A percentile compares a stretch with the other conserved stretches of the same genome.
Conservation (phyloP, 2,329 filamentous ascomycete species). For the Fusarium neocosmosporiellum region DNA sequence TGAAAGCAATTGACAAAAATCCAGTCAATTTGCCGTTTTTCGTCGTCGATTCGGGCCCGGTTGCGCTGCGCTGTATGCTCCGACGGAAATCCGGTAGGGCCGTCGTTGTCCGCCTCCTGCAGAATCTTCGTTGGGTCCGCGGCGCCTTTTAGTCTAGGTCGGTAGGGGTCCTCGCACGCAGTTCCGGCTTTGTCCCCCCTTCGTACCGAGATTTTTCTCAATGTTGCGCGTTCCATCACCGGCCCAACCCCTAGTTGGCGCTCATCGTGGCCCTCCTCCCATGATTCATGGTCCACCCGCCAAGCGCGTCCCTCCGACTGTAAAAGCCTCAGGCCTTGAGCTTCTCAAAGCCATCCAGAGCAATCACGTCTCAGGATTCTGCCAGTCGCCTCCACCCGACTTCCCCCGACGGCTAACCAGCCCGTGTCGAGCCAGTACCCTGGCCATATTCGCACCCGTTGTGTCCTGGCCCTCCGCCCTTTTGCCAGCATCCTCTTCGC, state of each 20-base stretch:
- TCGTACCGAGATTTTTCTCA: conserved; percentile 44
- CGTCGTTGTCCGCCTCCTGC: conserved; percentile 41
- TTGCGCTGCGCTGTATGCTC: not conserved
- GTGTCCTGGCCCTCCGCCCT: conserved; percentile 21
- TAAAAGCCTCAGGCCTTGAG: conserved; percentile 50
- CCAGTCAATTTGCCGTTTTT: not conserved
- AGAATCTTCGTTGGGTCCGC: conserved; percentile 31
- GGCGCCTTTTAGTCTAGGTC: conserved; percentile 27
- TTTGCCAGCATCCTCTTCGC: conserved; percentile 15
- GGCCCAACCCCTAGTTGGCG: conserved; percentile 39
- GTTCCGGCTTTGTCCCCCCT: conserved; percentile 41
- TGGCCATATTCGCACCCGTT: conserved; percentile 44
- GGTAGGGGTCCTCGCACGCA: conserved; percentile 34
- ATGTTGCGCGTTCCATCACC: conserved; percentile 44
- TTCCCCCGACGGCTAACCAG: conserved; percentile 49
- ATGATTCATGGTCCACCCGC: conserved; percentile 51
- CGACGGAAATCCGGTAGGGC: conserved; percentile 43
- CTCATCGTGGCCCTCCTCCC: conserved; percentile 40
- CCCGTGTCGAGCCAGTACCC: conserved; percentile 41
- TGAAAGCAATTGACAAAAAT: not conserved
- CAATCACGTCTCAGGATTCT: conserved; percentile 45
- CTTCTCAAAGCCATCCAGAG: conserved; percentile 36
- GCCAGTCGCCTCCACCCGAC: conserved; percentile 48
- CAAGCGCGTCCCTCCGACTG: conserved; percentile 45
- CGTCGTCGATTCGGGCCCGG: not conserved